Conservation (phyloP, 106 monocot species). For the Narthecium ossifragum region DNA sequence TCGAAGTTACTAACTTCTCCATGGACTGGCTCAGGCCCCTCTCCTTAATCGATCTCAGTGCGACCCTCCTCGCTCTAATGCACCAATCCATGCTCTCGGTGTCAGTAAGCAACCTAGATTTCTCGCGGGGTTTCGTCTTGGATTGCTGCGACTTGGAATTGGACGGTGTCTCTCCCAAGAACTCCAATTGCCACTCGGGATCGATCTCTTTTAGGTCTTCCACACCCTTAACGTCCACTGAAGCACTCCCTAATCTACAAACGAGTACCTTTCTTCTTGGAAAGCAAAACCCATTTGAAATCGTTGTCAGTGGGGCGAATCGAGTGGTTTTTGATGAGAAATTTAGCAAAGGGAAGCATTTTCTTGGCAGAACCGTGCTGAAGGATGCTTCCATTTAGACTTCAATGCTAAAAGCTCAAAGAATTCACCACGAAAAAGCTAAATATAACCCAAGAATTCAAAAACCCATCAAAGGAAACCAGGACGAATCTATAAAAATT, state of each 20-base stretch:
- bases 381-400: slow-evolving; percentile 39
- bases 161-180: slow-evolving; percentile 45
- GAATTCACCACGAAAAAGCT: no score
- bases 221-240: slow-evolving; percentile 15
- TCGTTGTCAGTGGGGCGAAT: slow-evolving; percentile 2
- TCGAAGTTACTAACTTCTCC: slow-evolving; percentile 53
- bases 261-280: slow-evolving; percentile 11
- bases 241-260: slow-evolving; percentile 11
- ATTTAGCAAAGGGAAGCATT: slow-evolving; percentile 16
- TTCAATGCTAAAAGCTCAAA: no score
- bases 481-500: no score
- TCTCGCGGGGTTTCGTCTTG: slow-evolving; percentile 30
- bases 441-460: no score
- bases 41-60: slow-evolving; percentile 59
- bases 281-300: slow-evolving; percentile 5
- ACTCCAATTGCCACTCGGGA: slow-evolving; percentile 54
- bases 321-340: slow-evolving; percentile 8
- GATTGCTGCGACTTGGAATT: neutral
- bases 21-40: slow-evolving; percentile 49
- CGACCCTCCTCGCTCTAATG: slow-evolving; percentile 63
- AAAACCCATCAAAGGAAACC: no score
- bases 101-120: slow-evolving; percentile 49
- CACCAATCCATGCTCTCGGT: slow-evolving; percentile 94
- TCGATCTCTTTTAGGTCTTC: slow-evolving; percentile 24
- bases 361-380: slow-evolving; percentile 16